Evolutionary conservation across 768 basidiomycete genomes (phyloP).

Genomic region (Xerocomus potaroensis): DNA sequence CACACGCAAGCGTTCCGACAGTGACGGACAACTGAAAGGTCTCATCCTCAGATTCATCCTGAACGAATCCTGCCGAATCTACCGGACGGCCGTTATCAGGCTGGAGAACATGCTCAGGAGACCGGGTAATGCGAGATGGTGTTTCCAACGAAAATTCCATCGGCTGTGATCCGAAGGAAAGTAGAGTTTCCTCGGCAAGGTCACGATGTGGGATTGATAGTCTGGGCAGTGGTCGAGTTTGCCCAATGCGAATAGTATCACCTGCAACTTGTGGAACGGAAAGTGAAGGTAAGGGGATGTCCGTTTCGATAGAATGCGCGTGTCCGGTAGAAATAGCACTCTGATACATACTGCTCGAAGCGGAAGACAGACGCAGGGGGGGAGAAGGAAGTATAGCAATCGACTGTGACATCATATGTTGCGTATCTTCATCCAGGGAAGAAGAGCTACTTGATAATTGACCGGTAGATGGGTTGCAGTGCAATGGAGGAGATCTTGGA

Average conservation of each 20-base stretch:
- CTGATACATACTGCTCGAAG: slow-evolving; percentile 70
- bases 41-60: slow-evolving; percentile 23
- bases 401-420: slow-evolving; percentile 72
- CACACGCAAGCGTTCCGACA: slow-evolving; percentile 51
- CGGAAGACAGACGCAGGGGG: slow-evolving; percentile 43
- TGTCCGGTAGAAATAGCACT: slow-evolving; percentile 54
- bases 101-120: slow-evolving; percentile 5
- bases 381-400: slow-evolving; percentile 55
- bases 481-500: slow-evolving; percentile 6
- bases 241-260: background rate
- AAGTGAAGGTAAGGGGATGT: background rate
- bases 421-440: slow-evolving; percentile 62
- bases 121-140: slow-evolving; percentile 29
- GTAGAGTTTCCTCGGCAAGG: slow-evolving; percentile 40
- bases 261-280: background rate
- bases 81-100: slow-evolving; percentile 4
- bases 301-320: background rate
- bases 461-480: background rate
- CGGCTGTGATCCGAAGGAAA: slow-evolving; percentile 63
- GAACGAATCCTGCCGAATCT: slow-evolving; percentile 4
- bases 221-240: slow-evolving; percentile 3
- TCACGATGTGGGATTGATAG: slow-evolving; percentile 9
- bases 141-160: slow-evolving; percentile 54
- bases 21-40: slow-evolving; percentile 38
- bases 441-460: slow-evolving; percentile 47